phyloP scores from a whole-genome alignment of 768 basidiomycete species.

The Imleria badia region DNA sequence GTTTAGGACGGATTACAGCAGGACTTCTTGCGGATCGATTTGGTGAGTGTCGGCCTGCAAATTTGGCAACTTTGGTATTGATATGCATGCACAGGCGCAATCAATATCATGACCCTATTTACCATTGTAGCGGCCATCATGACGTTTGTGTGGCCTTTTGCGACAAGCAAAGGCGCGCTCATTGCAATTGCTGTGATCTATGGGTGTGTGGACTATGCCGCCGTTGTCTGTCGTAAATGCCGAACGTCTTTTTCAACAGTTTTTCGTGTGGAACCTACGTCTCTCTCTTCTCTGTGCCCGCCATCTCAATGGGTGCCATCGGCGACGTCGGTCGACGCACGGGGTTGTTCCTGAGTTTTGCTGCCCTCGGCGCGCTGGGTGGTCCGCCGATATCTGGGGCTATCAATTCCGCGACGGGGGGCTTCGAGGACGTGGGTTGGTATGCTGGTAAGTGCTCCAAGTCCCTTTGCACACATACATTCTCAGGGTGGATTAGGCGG shows the following conservation, averaged over 20 bases:
- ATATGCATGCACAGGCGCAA: conserved; percentile 42
- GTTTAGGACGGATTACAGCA: conserved; percentile 56
- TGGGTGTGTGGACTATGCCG: conserved; percentile 44
- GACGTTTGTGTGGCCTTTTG: conserved; percentile 74
- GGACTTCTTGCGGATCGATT: conserved; percentile 55
- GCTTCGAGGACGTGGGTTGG: conserved; percentile 36
- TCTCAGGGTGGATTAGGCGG: conserved; percentile 25
- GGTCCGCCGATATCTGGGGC: conserved; percentile 78
- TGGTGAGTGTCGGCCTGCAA: conserved; percentile 35
- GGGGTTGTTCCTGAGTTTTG: conserved; percentile 62
- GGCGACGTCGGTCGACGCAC: conserved; percentile 63
- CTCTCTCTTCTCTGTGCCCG: conserved; percentile 53
- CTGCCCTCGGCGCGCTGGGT: conserved; percentile 60
- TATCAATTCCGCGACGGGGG: conserved; percentile 52
- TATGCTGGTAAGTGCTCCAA: conserved; percentile 39
- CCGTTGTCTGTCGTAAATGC: background rate
- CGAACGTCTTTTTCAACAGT: conserved; percentile 30
- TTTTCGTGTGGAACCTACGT: conserved; percentile 64
- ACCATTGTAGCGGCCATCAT: conserved; percentile 53
- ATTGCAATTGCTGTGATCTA: conserved; percentile 60
- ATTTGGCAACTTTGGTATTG: background rate
- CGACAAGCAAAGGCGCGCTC: conserved; percentile 40
- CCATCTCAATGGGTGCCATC: conserved; percentile 58
- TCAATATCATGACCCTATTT: conserved; percentile 70
- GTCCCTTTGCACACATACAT: background rate